Percentiles rank a stretch among this genome's conserved stretches.
Evolutionary conservation across 441 rosid species (phyloP).

Genomic region (Euphorbia corollata): DNA sequence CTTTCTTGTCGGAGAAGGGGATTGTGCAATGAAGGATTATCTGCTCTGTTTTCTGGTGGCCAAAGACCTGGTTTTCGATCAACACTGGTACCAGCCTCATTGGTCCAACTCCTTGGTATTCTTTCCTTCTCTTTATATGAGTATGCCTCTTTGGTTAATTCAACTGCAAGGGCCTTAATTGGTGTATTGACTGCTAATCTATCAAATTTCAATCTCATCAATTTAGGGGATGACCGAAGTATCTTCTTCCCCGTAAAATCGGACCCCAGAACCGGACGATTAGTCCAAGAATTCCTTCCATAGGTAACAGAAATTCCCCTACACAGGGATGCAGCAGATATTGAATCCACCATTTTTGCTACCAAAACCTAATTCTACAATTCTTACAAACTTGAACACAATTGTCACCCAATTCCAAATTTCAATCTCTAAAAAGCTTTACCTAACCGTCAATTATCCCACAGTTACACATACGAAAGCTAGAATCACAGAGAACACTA

Average conservation of each 20-base stretch:
- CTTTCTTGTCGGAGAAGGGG: constrained; percentile 85
- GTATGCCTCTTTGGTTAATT: constrained; percentile 62
- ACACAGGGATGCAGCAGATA: constrained; percentile 51
- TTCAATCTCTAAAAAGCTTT: constrained; percentile 8
- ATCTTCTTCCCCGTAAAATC: constrained; percentile 33
- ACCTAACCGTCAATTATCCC: constrained; percentile 15
- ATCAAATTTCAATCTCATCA: constrained; percentile 30
- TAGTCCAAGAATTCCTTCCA: constrained; percentile 27
- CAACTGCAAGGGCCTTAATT: constrained; percentile 63
- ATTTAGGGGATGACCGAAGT: constrained; percentile 19
- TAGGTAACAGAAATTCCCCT: constrained; percentile 28
- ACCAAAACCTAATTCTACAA: constrained; percentile 6
- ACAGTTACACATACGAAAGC: constrained; percentile 15
- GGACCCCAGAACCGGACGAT: constrained; percentile 28
- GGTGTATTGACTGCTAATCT: constrained; percentile 23
- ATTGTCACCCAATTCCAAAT: constrained; percentile 4
- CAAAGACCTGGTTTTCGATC: constrained; percentile 55
- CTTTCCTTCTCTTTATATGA: constrained; percentile 45
- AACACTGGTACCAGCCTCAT: constrained; percentile 31
- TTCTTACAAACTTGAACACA: constrained; percentile 17
- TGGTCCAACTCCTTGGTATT: constrained; percentile 43
- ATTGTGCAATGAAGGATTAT: constrained; percentile 67
- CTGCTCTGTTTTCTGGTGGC: constrained; percentile 89
- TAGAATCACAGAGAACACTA: constrained; percentile 8
- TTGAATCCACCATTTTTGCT: constrained; percentile 60